These are phyloP conservation scores for Talaromyces liani DNA, from an alignment of 495 filamentous ascomycete genomes.

Conservation along the genomic window DNA sequence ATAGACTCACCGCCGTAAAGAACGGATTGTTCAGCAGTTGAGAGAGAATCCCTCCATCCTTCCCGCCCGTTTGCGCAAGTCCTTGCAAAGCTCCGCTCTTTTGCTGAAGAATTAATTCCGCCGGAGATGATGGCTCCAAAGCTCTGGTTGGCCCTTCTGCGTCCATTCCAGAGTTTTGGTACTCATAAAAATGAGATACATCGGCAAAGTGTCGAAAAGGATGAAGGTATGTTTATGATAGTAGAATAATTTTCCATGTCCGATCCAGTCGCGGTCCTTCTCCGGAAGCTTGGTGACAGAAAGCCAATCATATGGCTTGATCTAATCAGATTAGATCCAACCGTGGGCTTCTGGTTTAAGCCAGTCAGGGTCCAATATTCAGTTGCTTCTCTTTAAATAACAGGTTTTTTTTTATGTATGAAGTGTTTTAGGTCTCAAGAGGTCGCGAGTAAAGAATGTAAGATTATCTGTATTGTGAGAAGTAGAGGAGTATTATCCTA, in stretches of 20 bases:
- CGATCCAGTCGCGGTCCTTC: neutral
- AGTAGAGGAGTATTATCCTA: neutral
- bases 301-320: neutral
- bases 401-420: neutral
- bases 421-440: neutral
- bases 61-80: slow-evolving; percentile 20
- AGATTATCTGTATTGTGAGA: neutral
- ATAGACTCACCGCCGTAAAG: slow-evolving; percentile 52
- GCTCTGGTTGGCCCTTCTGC: slow-evolving; percentile 27
- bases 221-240: neutral
- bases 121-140: slow-evolving; percentile 25
- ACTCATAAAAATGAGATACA: neutral
- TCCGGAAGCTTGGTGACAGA: neutral
- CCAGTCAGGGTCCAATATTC: neutral
- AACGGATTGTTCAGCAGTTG: slow-evolving; percentile 60
- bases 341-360: no score
- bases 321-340: slow-evolving; percentile 5
- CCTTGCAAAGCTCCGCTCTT: slow-evolving; percentile 26
- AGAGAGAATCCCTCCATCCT: slow-evolving; percentile 38
- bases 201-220: neutral
- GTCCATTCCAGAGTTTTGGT: slow-evolving; percentile 27
- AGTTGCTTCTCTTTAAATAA: neutral
- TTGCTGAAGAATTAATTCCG: slow-evolving; percentile 33
- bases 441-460: neutral
- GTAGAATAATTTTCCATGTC: neutral